Evolutionary conservation across 306 rosid genomes (phyloP).

Genomic region (Rubus idaeus): DNA sequence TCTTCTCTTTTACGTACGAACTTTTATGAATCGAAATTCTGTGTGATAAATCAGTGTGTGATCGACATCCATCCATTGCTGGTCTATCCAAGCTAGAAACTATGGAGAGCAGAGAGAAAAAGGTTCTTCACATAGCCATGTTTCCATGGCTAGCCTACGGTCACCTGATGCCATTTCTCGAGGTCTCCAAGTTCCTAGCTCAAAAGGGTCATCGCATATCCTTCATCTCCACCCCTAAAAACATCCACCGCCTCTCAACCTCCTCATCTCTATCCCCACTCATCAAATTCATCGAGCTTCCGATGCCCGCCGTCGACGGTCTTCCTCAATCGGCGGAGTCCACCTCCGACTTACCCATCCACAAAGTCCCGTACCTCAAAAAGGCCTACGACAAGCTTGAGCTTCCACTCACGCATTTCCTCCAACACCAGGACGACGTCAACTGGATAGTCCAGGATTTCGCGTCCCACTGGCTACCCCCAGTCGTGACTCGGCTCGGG

Average conservation of each 20-base stretch:
- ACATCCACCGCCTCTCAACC: constrained; percentile 16
- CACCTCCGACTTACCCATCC: constrained; percentile 22
- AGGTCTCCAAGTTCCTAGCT: constrained; percentile 29
- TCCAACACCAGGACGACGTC: not conserved
- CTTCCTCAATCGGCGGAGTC: constrained; percentile 25
- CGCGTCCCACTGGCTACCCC: constrained; percentile 8
- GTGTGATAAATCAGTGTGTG: too few relatives aligned
- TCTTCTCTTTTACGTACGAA: too few relatives aligned
- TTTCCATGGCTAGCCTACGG: constrained; percentile 36
- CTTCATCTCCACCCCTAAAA: constrained; percentile 36
- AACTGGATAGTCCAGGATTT: constrained; percentile 29
- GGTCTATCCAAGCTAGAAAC: not conserved
- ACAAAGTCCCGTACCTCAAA: constrained; percentile 23
- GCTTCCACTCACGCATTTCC: not conserved
- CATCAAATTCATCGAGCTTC: constrained; percentile 20
- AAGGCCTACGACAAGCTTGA: constrained; percentile 29
- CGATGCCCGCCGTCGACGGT: constrained; percentile 18
- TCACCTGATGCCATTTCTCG: constrained; percentile 25
- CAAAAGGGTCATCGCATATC: constrained; percentile 30
- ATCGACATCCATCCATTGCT: too few relatives aligned
- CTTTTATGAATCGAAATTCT: too few relatives aligned
- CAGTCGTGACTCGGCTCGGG: not conserved
- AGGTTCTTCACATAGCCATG: constrained; percentile 16
- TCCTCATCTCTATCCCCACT: not conserved
- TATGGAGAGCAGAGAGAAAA: constrained; percentile 5